phyloP scores from a whole-genome alignment of 305 asterid species.

The Solanum hybrid region DNA sequence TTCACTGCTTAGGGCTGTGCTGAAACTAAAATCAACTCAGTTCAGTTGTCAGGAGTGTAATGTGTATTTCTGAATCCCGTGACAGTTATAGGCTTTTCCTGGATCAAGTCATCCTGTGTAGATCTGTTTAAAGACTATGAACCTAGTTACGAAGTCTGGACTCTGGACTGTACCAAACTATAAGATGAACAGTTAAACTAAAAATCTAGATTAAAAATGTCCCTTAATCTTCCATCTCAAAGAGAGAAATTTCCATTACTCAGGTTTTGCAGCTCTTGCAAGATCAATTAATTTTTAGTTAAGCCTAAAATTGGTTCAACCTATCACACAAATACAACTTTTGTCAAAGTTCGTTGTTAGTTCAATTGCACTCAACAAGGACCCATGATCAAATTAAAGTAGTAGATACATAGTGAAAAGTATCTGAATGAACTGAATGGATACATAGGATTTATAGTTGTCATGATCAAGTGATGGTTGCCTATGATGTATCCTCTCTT shows the following conservation, averaged over 20 bases:
- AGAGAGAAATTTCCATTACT: background rate
- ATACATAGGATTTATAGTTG: background rate
- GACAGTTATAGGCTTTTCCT: background rate
- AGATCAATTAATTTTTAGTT: background rate
- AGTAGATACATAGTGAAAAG: background rate
- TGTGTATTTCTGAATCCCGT: background rate
- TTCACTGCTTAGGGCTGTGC: background rate
- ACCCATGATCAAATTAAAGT: background rate
- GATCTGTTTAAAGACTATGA: background rate
- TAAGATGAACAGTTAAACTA: background rate
- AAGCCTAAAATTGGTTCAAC: background rate
- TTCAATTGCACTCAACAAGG: background rate
- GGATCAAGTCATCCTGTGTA: background rate
- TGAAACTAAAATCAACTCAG: background rate
- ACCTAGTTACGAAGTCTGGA: background rate
- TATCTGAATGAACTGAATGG: background rate
- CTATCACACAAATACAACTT: background rate
- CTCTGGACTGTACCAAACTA: background rate
- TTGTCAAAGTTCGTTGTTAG: background rate
- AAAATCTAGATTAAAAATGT: background rate
- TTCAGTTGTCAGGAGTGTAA: background rate
- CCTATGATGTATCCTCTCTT: background rate
- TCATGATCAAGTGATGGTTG: background rate
- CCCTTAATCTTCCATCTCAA: background rate
- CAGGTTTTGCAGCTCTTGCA: background rate